These are phyloP conservation scores for Leccinum ochraceum DNA, from an alignment of 768 basidiomycete genomes.

Conservation along the genomic window DNA sequence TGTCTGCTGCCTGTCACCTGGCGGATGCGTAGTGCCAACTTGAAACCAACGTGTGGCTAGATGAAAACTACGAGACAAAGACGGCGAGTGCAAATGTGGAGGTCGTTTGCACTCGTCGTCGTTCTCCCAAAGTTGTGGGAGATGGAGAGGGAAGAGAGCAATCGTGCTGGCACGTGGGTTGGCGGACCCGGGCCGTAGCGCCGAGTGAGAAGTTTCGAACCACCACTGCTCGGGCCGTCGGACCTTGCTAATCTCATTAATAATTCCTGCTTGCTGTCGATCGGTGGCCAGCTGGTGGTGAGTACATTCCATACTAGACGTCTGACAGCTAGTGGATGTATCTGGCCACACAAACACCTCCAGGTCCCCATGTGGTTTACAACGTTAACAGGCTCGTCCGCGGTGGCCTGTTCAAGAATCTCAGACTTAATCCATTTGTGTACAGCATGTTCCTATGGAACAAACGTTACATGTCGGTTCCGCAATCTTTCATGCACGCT, in stretches of 20 bases:
- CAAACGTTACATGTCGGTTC: slow-evolving; percentile 14
- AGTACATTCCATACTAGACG: background rate
- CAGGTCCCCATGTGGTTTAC: slow-evolving; percentile 7
- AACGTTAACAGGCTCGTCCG: slow-evolving; percentile 12
- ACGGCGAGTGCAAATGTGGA: background rate
- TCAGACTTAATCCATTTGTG: background rate
- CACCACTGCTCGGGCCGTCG: background rate
- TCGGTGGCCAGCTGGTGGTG: background rate
- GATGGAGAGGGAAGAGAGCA: too few species aligned
- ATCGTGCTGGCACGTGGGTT: background rate
- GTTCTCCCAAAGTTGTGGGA: background rate
- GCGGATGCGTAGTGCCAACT: background rate
- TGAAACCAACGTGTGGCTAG: background rate
- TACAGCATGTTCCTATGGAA: background rate
- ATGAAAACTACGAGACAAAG: background rate
- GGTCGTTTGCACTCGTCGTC: background rate
- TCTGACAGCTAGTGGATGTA: slow-evolving; percentile 15
- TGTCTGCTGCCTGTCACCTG: background rate
- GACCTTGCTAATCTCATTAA: background rate
- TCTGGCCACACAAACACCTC: slow-evolving; percentile 7
- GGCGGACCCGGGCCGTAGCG: background rate
- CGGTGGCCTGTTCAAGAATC: slow-evolving; percentile 21
- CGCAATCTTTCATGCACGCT: slow-evolving; percentile 17
- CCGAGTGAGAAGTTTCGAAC: background rate
- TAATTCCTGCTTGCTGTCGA: background rate